These are phyloP conservation scores for Yamadazyma diospyri DNA, from an alignment of 1,139 yeast species.

Conservation along the genomic window DNA sequence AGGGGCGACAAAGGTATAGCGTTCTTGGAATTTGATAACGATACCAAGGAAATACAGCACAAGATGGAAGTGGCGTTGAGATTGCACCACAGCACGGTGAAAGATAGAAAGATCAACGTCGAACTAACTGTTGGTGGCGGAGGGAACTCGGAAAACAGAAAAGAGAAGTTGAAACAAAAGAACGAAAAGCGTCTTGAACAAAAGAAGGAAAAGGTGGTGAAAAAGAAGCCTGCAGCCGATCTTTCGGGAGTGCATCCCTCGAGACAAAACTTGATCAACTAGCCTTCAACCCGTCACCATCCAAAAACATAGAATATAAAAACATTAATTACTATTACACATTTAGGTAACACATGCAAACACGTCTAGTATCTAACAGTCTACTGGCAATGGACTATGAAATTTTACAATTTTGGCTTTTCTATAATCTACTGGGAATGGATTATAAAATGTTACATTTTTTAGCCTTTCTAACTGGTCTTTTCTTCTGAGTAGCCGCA, in stretches of 20 bases:
- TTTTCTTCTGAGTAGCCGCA: conserved; percentile 17
- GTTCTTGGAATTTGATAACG: conserved; percentile 77
- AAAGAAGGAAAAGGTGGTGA: conserved; percentile 47
- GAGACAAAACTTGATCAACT: conserved; percentile 24
- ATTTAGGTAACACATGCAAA: conserved; percentile 6
- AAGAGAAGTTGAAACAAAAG: conserved; percentile 71
- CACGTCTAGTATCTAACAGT: conserved; percentile 7
- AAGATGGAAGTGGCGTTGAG: conserved; percentile 79
- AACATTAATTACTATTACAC: conserved; percentile 7
- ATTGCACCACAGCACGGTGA: conserved; percentile 71
- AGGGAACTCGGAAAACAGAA: conserved; percentile 74
- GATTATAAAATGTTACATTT: conserved; percentile 47
- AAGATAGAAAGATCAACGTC: conserved; percentile 79
- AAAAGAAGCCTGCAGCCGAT: conserved; percentile 21
- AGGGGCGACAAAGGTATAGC: conserved; percentile 90
- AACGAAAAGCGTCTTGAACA: conserved; percentile 71
- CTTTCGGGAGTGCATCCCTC: conserved; percentile 56
- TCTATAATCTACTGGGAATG: conserved; percentile 1
- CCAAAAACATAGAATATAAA: no score
- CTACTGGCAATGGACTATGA: background rate
- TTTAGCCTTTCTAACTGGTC: conserved; percentile 42
- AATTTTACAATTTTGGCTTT: background rate
- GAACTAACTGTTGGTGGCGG: conserved; percentile 99
- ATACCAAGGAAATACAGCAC: conserved; percentile 60
- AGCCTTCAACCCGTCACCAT: background rate